Percentiles rank a stretch among this genome's conserved stretches.
Conservation (phyloP, 116 monocot species). For the Phalaenopsis hybrid region DNA sequence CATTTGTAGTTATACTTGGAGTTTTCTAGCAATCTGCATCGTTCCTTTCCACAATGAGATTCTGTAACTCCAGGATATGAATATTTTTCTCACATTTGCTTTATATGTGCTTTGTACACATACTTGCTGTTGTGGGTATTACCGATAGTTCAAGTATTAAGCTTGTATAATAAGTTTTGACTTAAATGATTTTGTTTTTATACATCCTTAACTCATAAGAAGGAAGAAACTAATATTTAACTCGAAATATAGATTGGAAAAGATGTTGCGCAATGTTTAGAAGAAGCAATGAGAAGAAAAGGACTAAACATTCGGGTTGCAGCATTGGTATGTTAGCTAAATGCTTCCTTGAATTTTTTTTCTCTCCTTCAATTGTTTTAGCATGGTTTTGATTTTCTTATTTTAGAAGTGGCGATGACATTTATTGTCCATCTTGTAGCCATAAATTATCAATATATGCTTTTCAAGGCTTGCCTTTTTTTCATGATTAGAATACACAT, state of each 20-base stretch:
- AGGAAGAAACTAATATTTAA: not conserved
- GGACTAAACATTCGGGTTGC: constrained; percentile 53
- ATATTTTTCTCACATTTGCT: not conserved
- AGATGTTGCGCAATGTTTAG: constrained; percentile 57
- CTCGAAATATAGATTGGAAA: constrained; percentile 40
- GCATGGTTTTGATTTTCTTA: not conserved
- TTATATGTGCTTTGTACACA: not conserved
- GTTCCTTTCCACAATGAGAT: not conserved
- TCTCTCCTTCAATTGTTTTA: not conserved
- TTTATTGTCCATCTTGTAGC: not conserved
- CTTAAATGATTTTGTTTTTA: not conserved
- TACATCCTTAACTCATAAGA: not conserved
- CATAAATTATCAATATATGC: not conserved
- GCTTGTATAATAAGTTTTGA: not conserved
- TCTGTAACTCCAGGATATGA: not conserved
- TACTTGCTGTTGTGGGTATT: not conserved
- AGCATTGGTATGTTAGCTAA: constrained; percentile 44
- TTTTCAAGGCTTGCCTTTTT: not conserved
- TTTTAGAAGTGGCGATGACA: not conserved
- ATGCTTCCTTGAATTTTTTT: not conserved
- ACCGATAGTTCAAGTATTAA: not conserved
- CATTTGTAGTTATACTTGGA: not conserved
- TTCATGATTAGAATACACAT: not conserved
- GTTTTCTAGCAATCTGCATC: not conserved
- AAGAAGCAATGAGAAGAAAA: constrained; percentile 38